Base-by-base conservation (phyloP, 768 basidiomycete genomes). In the Phlebiopsis flavidoalba region DNA sequence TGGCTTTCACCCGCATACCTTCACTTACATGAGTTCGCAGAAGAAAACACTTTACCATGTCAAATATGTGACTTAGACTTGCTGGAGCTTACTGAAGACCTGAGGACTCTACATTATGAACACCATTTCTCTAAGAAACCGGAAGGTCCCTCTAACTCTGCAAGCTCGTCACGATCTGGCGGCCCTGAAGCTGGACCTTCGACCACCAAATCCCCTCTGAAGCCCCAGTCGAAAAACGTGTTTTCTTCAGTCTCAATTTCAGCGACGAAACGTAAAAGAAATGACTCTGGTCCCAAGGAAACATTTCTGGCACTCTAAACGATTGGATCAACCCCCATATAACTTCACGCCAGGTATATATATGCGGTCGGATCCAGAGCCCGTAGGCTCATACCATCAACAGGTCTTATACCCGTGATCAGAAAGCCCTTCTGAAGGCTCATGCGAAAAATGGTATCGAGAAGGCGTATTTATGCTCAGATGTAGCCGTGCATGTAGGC, bases 321-420 rank as follows among this genome's bases (percentile, higher is more conserved):
- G 77, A 60, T 60, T 69, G 1, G 67, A 59, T 2, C 58, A 75
- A 2, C 86, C 88, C 10, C 81, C 81, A 8, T 58, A 63, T 4
- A 88, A 87, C 65, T 87, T 79, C 67, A 82, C 82, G 0, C 89
- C 89, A 53, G 86, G 90, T 87, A 68, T 8, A 45, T 53, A 22
- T 24, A 31, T 57, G n/a, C 26, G 26, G 26, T 6, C 26, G 6
- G 26, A 31, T 6, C 6, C 26, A 2, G 26, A 31, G 26, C 26
- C 26, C 26, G 6, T 31, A 31, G 26, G 2, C 26, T 26, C 19
- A 8, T 21, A 37, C 35, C 36, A 50, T 54, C 33, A 33, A 10
- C 53, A 91, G 90, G 87, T 17, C 70, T 92, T 7, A 84, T 94
- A 62, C 79, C 82, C 6, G 64, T 91, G 5, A 70, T 93, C 53